Evolutionary conservation across 1,284 basidiomycete species (phyloP).

Genomic region (Ustilago curta): DNA sequence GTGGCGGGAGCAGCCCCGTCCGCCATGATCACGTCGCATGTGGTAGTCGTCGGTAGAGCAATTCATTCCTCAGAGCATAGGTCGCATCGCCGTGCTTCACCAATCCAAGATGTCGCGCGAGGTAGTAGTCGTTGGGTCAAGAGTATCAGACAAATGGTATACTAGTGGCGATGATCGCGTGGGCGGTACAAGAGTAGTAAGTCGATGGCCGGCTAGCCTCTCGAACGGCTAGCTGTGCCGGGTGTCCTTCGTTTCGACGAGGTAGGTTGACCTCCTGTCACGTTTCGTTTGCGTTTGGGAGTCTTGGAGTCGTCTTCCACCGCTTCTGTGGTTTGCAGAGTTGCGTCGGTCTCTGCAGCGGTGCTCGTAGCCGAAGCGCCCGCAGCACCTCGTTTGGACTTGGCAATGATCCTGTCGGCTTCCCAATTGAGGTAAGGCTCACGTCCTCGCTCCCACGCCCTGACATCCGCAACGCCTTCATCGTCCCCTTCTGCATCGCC

Average conservation of each 20-base stretch:
- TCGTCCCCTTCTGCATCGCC: constrained; percentile 16
- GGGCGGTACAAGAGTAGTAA: too few species aligned
- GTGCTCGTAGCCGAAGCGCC: not conserved
- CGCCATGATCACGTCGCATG: too few species aligned
- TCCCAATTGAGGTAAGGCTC: constrained; percentile 65
- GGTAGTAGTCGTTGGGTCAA: too few species aligned
- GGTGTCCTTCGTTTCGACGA: constrained; percentile 41
- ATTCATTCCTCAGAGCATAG: too few species aligned
- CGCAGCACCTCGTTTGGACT: constrained; percentile 27
- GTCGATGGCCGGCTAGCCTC: not conserved
- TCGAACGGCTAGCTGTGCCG: constrained; percentile 22
- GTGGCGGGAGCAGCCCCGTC: too few species aligned
- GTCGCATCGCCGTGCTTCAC: too few species aligned
- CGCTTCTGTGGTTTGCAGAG: constrained; percentile 2
- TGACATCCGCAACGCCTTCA: constrained; percentile 24
- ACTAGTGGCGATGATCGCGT: too few species aligned
- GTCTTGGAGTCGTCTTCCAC: constrained; percentile 30
- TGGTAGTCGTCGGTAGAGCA: too few species aligned
- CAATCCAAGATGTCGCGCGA: too few species aligned
- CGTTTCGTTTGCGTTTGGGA: constrained; percentile 33
- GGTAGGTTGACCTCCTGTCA: constrained; percentile 13
- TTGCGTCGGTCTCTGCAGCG: not conserved
- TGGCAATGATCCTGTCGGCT: constrained; percentile 57
- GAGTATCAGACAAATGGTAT: too few species aligned
- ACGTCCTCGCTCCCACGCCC: constrained; percentile 55